phyloP scores from a whole-genome alignment of 352 stramenopile genomes.

The Pythium oligandrum region DNA sequence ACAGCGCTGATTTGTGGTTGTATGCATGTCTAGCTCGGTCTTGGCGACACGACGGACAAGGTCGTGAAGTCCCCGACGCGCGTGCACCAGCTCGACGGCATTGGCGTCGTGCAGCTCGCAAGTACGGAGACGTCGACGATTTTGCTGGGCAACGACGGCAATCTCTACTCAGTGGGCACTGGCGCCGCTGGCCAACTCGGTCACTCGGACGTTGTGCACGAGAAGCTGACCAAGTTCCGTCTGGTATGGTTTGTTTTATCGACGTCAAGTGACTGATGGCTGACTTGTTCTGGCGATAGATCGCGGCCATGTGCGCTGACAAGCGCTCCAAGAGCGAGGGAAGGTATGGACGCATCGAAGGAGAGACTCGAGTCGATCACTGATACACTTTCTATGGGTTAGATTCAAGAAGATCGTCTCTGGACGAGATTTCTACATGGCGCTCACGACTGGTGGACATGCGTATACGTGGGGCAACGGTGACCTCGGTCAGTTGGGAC shows the following conservation, averaged over 20 bases:
- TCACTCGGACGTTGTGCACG: conserved; percentile 72
- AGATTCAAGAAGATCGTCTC: conserved; percentile 55
- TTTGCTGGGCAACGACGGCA: conserved; percentile 60
- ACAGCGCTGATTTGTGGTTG: background rate
- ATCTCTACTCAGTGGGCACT: conserved; percentile 72
- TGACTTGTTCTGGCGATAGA: conserved; percentile 16
- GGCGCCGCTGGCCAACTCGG: conserved; percentile 56
- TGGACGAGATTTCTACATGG: conserved; percentile 55
- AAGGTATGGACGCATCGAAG: conserved; percentile 20
- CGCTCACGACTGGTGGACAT: conserved; percentile 55
- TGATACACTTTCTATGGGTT: too few relatives aligned
- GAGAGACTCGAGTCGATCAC: too few relatives aligned
- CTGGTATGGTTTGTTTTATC: conserved; percentile 27
- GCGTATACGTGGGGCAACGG: conserved; percentile 80
- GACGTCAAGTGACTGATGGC: background rate
- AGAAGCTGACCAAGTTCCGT: conserved; percentile 75
- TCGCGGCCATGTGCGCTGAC: conserved; percentile 64
- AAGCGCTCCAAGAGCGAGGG: conserved; percentile 76
- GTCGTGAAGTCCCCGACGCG: conserved; percentile 53
- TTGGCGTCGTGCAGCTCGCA: conserved; percentile 62
- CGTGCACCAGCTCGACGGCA: conserved; percentile 51
- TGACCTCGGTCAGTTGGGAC: conserved; percentile 67
- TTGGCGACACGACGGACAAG: conserved; percentile 42
- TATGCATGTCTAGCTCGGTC: conserved; percentile 32
- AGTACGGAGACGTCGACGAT: conserved; percentile 59